Conservation (phyloP, 2,329 filamentous ascomycete species). For the Xylaria sp. region DNA sequence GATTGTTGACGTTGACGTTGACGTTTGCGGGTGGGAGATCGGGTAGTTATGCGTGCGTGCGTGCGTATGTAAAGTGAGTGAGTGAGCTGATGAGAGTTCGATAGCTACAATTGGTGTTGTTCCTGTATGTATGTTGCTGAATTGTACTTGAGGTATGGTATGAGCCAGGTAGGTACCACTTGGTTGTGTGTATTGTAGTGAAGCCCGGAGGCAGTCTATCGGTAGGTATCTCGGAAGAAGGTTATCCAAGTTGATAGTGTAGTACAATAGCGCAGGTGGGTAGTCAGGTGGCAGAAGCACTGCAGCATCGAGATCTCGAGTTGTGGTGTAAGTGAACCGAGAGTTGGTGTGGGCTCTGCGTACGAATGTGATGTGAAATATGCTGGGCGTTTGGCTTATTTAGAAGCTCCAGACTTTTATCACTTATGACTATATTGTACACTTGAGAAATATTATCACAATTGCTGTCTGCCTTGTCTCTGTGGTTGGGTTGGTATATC, state of each 20-base stretch:
- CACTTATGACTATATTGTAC: slow-evolving; percentile 3
- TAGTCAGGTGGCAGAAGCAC: neutral
- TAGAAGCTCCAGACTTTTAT: neutral
- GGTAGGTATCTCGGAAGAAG: slow-evolving; percentile 1
- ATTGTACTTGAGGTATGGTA: slow-evolving; percentile 1
- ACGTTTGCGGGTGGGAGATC: slow-evolving; percentile 32
- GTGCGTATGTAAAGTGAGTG: neutral
- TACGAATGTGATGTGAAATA: neutral
- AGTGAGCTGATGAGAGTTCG: slow-evolving; percentile 12
- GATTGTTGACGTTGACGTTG: slow-evolving; percentile 8
- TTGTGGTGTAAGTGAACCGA: neutral
- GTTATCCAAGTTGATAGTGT: neutral
- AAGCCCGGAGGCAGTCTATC: neutral
- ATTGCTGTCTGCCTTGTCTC: neutral
- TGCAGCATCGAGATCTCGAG: neutral
- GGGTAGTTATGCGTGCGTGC: slow-evolving; percentile 28
- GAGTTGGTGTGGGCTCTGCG: neutral
- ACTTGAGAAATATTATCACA: neutral
- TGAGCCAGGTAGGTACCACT: neutral
- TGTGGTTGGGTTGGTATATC: neutral
- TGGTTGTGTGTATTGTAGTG: neutral
- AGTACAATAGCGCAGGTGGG: slow-evolving; percentile 1
- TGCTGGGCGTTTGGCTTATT: neutral
- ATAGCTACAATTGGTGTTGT: slow-evolving; percentile 1
- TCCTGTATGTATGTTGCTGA: neutral